Percentiles rank a stretch among this genome's conserved stretches.
These are phyloP conservation scores for Funneliformis geosporum DNA, from an alignment of 192 early-diverging fungal species.

Conservation along the genomic window DNA sequence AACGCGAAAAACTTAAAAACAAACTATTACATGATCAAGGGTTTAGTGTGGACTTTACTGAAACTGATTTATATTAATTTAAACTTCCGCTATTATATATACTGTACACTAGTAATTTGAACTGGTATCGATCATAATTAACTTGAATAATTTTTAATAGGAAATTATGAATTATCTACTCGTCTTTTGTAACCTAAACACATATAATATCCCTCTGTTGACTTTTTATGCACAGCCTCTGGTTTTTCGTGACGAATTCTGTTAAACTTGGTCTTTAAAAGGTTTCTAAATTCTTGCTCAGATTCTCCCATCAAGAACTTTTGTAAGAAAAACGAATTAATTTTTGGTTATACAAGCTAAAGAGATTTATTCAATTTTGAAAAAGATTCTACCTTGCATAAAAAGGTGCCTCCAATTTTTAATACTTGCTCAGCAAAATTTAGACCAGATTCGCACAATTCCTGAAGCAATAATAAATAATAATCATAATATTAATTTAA, in stretches of 20 bases:
- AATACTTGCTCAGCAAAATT: conserved; percentile 61
- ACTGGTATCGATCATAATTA: no score
- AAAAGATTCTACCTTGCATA: conserved; percentile 61
- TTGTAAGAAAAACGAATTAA: background rate
- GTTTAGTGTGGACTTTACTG: conserved; percentile 82
- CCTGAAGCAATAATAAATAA: conserved; percentile 22
- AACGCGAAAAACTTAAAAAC: conserved; percentile 70
- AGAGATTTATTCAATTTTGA: background rate
- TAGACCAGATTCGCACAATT: conserved; percentile 70
- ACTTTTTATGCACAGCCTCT: conserved; percentile 62
- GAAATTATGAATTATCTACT: background rate
- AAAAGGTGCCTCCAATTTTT: conserved; percentile 57
- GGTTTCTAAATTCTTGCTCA: conserved; percentile 50
- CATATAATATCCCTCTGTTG: conserved; percentile 72
- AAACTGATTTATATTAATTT: conserved; percentile 42
- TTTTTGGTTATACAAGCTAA: background rate
- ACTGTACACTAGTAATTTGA: no score
- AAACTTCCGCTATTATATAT: no score
- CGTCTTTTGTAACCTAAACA: conserved; percentile 49
- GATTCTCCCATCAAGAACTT: conserved; percentile 64
- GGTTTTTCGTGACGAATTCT: conserved; percentile 70
- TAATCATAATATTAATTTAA: no score
- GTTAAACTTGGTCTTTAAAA: conserved; percentile 53
- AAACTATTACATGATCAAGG: conserved; percentile 81
- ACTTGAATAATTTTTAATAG: no score